Conservation (phyloP, 768 basidiomycete species). For the Trametes coccinea region DNA sequence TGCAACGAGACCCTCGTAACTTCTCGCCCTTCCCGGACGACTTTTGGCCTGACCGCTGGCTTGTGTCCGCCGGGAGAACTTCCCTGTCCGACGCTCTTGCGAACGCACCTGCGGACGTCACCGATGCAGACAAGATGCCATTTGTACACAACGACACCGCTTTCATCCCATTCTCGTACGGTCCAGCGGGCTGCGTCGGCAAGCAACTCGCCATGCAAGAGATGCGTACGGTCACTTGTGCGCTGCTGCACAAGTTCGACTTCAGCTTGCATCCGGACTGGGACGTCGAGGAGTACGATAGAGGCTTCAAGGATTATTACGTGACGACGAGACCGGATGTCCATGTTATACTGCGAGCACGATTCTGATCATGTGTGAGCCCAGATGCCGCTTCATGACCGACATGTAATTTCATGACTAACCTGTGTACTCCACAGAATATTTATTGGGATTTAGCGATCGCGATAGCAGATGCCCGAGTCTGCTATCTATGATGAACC, state of each 20-base stretch:
- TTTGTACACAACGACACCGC: constrained; percentile 31
- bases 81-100: constrained; percentile 1
- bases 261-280: constrained; percentile 33
- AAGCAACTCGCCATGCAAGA: constrained; percentile 43
- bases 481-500: too few relatives aligned
- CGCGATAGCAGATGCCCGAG: too few relatives aligned
- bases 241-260: constrained; percentile 38
- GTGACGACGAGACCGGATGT: constrained; percentile 31
- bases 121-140: background rate
- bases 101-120: too few relatives aligned
- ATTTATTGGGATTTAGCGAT: too few relatives aligned
- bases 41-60: constrained; percentile 48
- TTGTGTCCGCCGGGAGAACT: constrained; percentile 23
- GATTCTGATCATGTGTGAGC: background rate
- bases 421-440: too few relatives aligned
- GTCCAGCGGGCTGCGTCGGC: constrained; percentile 53
- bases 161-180: constrained; percentile 47
- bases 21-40: constrained; percentile 43
- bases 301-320: constrained; percentile 33
- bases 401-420: too few relatives aligned
- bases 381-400: too few relatives aligned
- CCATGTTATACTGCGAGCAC: constrained; percentile 13
- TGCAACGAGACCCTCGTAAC: constrained; percentile 47
- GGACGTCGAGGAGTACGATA: constrained; percentile 29
- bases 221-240: constrained; percentile 33